Conservation (phyloP, 2,329 filamentous ascomycete genomes). For the Apiospora marii region DNA sequence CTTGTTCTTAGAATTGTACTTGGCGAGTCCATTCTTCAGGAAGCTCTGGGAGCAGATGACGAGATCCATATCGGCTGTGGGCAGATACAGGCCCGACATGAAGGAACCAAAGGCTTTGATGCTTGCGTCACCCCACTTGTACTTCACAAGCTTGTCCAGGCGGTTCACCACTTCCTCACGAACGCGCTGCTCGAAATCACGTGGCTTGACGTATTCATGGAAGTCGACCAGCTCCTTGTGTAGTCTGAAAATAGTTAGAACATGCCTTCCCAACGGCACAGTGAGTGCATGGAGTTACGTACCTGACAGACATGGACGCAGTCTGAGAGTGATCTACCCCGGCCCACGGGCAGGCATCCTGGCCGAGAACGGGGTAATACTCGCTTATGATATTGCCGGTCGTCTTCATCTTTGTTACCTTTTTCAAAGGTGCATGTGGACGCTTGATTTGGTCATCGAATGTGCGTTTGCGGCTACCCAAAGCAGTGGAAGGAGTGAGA, state of each 20-base stretch:
- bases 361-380: constrained; percentile 57
- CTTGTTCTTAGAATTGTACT: constrained; percentile 59
- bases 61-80: constrained; percentile 90
- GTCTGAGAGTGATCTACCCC: constrained; percentile 61
- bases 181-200: constrained; percentile 77
- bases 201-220: constrained; percentile 82
- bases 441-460: constrained; percentile 72
- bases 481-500: constrained; percentile 50
- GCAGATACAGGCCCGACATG: constrained; percentile 77
- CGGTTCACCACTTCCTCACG: constrained; percentile 77
- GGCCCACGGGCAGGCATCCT: constrained; percentile 70
- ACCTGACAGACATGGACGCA: constrained; percentile 27
- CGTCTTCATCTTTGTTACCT: constrained; percentile 55
- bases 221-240: constrained; percentile 93
- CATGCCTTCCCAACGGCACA: neutral
- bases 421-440: constrained; percentile 61
- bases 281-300: constrained; percentile 50
- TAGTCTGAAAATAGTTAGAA: constrained; percentile 58
- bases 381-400: constrained; percentile 58
- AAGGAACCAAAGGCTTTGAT: constrained; percentile 91
- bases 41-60: constrained; percentile 75
- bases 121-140: constrained; percentile 65
- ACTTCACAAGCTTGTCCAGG: constrained; percentile 66
- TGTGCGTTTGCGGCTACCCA: constrained; percentile 78
- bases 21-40: constrained; percentile 58